Conservation (phyloP, 169 alveolate genomes). For the Haemoproteus tartakovskyi region DNA sequence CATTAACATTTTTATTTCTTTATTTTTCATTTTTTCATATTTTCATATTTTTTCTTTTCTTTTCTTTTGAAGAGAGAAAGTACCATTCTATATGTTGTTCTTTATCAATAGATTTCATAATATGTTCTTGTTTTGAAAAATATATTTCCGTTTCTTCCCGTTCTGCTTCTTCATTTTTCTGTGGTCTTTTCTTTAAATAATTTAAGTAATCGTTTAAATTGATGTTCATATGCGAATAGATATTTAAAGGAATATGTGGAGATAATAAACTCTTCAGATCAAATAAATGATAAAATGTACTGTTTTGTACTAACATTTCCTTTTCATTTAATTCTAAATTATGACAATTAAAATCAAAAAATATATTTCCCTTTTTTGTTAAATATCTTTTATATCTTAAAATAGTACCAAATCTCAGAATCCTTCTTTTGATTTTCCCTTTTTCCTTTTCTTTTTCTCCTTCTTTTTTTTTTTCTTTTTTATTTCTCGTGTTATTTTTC, state of each 20-base stretch:
- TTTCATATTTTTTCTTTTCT: too few relatives aligned
- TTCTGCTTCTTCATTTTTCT: not conserved
- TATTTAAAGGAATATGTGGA: constrained; percentile 50
- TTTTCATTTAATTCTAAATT: constrained; percentile 49
- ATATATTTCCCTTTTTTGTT: constrained; percentile 44
- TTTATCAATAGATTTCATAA: constrained; percentile 24
- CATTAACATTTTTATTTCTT: too few relatives aligned
- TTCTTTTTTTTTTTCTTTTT: constrained; percentile 5
- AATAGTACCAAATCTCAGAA: constrained; percentile 39
- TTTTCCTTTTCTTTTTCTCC: constrained; percentile 13
- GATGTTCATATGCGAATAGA: constrained; percentile 37
- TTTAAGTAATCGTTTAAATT: constrained; percentile 37
- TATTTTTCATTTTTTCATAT: too few relatives aligned
- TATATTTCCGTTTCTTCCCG: not conserved
- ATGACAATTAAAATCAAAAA: constrained; percentile 34
- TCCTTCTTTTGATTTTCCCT: too few relatives aligned
- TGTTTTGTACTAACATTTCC: constrained; percentile 36
- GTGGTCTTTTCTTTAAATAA: not conserved
- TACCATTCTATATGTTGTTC: constrained; percentile 54
- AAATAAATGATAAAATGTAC: constrained; percentile 40
- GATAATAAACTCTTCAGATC: constrained; percentile 19
- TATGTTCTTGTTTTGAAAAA: constrained; percentile 19
- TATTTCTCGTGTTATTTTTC: too few relatives aligned
- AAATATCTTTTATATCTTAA: constrained; percentile 51
- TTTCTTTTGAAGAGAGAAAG: too few relatives aligned